A percentile compares a stretch with the other conserved stretches of the same genome.
Conservation (phyloP, 768 basidiomycete genomes). For the Kwoniella sp. region DNA sequence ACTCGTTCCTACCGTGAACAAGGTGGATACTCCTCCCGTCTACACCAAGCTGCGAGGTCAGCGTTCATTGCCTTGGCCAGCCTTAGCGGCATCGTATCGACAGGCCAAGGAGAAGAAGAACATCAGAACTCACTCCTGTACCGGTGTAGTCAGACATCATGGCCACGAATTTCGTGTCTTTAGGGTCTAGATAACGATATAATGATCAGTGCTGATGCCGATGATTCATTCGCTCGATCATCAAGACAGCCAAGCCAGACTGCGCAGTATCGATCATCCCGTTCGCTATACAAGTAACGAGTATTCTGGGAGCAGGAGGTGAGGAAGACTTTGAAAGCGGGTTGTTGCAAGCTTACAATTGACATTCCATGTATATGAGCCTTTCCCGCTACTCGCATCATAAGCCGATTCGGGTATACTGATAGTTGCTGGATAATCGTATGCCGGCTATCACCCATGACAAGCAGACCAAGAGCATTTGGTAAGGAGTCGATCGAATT, state of each 20-base stretch:
- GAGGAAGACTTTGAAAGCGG: neutral
- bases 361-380: constrained; percentile 41
- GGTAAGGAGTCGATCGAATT: neutral
- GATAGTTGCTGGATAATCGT: constrained; percentile 44
- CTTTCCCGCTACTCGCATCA: constrained; percentile 17
- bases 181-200: constrained; percentile 33
- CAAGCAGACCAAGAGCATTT: neutral
- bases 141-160: constrained; percentile 51
- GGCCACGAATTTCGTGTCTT: constrained; percentile 32
- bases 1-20: constrained; percentile 30
- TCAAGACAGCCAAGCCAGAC: too few species aligned
- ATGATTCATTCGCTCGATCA: too few species aligned
- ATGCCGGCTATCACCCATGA: constrained; percentile 34
- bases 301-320: neutral
- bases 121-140: constrained; percentile 32
- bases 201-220: neutral
- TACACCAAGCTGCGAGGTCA: constrained; percentile 7
- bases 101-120: neutral
- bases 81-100: neutral
- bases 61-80: neutral
- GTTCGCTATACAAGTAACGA: too few species aligned
- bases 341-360: constrained; percentile 33
- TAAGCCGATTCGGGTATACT: constrained; percentile 36
- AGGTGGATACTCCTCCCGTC: constrained; percentile 45
- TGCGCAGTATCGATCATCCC: too few species aligned